Conservation (phyloP, 2,329 filamentous ascomycete genomes). For the Ophiostoma sp. region DNA sequence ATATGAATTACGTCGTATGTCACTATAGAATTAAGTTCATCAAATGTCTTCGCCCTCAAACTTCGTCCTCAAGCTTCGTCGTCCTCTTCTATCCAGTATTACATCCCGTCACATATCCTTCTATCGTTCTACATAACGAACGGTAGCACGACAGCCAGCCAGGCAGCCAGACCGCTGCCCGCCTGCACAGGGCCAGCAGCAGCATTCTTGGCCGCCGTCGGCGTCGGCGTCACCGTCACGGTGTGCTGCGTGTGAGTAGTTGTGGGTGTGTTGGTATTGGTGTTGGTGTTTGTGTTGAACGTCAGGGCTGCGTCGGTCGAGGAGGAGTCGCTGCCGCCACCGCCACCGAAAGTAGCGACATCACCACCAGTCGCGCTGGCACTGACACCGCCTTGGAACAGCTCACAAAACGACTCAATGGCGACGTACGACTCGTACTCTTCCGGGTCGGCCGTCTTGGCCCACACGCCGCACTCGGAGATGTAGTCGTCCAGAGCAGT, state of each 20-base stretch:
- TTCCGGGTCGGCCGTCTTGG: constrained; percentile 27
- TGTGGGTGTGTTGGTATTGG: not conserved
- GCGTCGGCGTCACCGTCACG: constrained; percentile 21
- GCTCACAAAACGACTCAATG: constrained; percentile 30
- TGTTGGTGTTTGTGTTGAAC: not conserved
- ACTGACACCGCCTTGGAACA: not conserved
- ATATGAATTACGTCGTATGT: constrained; percentile 11
- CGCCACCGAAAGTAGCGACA: constrained; percentile 17
- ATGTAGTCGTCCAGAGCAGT: constrained; percentile 34
- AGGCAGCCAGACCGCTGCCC: constrained; percentile 12
- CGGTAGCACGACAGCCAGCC: constrained; percentile 24
- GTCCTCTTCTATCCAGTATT: not conserved
- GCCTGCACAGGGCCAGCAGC: not conserved
- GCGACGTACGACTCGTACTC: constrained; percentile 29
- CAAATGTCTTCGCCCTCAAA: not conserved
- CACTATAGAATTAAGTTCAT: not conserved
- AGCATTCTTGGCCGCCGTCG: not conserved
- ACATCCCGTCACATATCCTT: not conserved
- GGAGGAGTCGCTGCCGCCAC: not conserved
- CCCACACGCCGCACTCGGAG: constrained; percentile 30
- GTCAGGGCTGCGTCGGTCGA: not conserved
- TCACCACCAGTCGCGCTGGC: not conserved
- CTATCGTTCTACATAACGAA: constrained; percentile 15
- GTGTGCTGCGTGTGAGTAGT: constrained; percentile 13
- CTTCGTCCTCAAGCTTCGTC: not conserved